phyloP scores from a whole-genome alignment of 495 filamentous ascomycete genomes.

The Podospora pseudopauciseta region DNA sequence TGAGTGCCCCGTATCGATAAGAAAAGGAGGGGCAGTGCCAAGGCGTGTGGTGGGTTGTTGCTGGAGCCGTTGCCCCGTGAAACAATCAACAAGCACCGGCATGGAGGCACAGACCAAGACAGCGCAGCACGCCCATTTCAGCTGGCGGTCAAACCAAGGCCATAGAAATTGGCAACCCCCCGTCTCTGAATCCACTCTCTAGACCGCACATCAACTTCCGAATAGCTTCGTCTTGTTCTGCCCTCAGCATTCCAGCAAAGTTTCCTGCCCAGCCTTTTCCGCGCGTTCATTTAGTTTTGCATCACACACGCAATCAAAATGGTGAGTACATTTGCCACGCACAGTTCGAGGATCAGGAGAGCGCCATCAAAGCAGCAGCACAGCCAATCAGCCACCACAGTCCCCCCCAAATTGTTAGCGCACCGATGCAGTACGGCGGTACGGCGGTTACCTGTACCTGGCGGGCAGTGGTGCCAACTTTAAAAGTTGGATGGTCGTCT shows the following conservation, averaged over 20 bases:
- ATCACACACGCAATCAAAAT: constrained; percentile 16
- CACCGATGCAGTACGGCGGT: constrained; percentile 13
- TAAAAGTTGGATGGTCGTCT: neutral
- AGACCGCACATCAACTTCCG: constrained; percentile 29
- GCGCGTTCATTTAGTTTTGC: neutral
- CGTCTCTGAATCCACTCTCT: constrained; percentile 13
- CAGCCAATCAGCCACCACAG: constrained; percentile 18
- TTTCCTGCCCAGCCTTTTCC: neutral
- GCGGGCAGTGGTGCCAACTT: constrained; percentile 9
- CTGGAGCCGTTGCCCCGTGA: constrained; percentile 16
- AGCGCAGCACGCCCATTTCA: neutral
- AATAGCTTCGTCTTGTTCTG: constrained; percentile 19
- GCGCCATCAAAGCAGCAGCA: constrained; percentile 13
- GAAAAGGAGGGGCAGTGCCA: neutral
- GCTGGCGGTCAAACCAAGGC: neutral
- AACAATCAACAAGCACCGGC: constrained; percentile 15
- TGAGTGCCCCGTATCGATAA: neutral
- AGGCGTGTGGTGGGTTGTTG: neutral
- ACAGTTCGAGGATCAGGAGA: constrained; percentile 29
- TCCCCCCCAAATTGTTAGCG: constrained; percentile 24
- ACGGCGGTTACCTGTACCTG: constrained; percentile 7
- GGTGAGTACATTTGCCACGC: constrained; percentile 18
- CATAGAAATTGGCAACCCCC: constrained; percentile 9
- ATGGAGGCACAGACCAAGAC: constrained; percentile 4
- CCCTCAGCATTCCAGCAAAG: neutral